These are phyloP conservation scores for Kwoniella shivajii DNA, from an alignment of 1,284 basidiomycete genomes.

Conservation along the genomic window DNA sequence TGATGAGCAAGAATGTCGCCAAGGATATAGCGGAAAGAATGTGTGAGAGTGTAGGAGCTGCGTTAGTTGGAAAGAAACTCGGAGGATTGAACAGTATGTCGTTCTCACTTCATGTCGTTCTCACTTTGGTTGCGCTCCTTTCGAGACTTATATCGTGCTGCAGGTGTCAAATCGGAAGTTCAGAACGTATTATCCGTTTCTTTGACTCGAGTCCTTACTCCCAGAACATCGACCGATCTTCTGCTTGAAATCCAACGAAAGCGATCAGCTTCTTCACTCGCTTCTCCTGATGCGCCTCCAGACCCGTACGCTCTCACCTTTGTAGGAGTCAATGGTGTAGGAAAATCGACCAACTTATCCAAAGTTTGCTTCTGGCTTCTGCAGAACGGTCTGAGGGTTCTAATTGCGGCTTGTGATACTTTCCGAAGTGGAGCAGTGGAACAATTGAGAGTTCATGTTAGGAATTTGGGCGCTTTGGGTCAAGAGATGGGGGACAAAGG, in stretches of 20 bases:
- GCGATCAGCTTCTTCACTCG: conserved; percentile 64
- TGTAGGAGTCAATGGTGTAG: conserved; percentile 99
- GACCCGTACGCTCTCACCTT: conserved; percentile 93
- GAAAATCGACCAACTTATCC: conserved; percentile 96
- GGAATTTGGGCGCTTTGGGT: conserved; percentile 87
- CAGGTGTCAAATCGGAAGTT: conserved; percentile 83
- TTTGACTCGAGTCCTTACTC: conserved; percentile 91
- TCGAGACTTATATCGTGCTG: background rate
- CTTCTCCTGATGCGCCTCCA: conserved; percentile 60
- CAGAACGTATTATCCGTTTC: conserved; percentile 79
- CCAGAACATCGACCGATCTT: conserved; percentile 94
- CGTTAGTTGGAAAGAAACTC: conserved; percentile 85
- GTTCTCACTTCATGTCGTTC: background rate
- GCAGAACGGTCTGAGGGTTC: conserved; percentile 87
- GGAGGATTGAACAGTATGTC: conserved; percentile 78
- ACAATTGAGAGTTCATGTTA: conserved; percentile 93
- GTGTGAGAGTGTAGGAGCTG: conserved; percentile 87
- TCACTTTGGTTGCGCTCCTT: conserved; percentile 7
- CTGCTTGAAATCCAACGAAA: conserved; percentile 67
- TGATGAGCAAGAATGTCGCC: conserved; percentile 99
- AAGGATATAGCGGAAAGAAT: conserved; percentile 92
- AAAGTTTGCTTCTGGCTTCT: conserved; percentile 99
- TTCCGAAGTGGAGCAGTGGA: conserved; percentile 98
- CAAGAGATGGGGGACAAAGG: conserved; percentile 60
- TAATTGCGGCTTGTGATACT: conserved; percentile 98